Base-by-base conservation (phyloP, 306 rosid species). In the Sechiopsis laciniata region DNA sequence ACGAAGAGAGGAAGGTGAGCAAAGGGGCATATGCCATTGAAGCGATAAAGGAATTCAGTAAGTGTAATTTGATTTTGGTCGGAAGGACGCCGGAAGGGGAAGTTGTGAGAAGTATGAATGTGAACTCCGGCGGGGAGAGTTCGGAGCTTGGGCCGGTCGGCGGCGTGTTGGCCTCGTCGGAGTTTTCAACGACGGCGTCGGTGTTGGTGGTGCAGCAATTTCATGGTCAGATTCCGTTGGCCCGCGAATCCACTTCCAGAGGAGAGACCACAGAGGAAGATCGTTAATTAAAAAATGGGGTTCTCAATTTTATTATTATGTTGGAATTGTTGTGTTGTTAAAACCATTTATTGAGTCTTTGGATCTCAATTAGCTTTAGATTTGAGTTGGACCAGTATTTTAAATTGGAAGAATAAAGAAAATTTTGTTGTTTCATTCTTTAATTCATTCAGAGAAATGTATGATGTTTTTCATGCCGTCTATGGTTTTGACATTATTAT, bases 91-190 rank as follows among this genome's bases (percentile, higher is more conserved):
- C 88, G 1, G 77, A 81, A 55, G 85, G 89, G 26, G 76, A 76
- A 76, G 78, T 87, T 8, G 85, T 82, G 50, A 62, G 58, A n/a
- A 65, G 76, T 42, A 24, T 85, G 72, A 71, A 72, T 21, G 76
- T 50, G 19, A 83, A 61, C 74, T 7, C 77, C 15, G 9, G 5
- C 12, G 89, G 37, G 5, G 37, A 86, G 19, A 74, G 82, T 53
- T 80, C 83, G 2, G 91, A 89, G 74, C 76, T 89, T 37, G 95
- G 95, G 16, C 85, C 89, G 5, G 73, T 85, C 0, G 87, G 95
- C 24, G 77, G 75, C 67, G 46, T 81, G 72, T 71, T 89, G 71
- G 75, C 80, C 5, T 77, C 78, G 6, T 58, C 83, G 4, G 87
- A 82, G 21, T 83, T 85, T 61, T 60, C 85, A 4, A 77, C 85